These are phyloP conservation scores for Claviceps purpurea DNA, from an alignment of 2,329 filamentous ascomycete genomes.

Conservation along the genomic window DNA sequence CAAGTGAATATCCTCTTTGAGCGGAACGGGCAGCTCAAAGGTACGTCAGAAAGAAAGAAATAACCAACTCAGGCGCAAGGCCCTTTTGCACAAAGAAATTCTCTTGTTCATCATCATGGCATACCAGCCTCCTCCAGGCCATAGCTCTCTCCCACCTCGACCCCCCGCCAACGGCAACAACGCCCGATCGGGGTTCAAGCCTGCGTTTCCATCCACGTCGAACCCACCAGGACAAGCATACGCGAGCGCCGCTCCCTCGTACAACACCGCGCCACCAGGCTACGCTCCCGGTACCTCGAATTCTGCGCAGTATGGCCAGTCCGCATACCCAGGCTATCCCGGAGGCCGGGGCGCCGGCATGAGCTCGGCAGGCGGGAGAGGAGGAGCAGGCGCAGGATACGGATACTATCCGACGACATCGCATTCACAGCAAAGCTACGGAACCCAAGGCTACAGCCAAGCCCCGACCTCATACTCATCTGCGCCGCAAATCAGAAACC, in stretches of 20 bases:
- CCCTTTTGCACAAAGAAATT: slow-evolving; percentile 3
- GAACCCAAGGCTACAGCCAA: slow-evolving; percentile 19
- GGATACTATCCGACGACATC: slow-evolving; percentile 11
- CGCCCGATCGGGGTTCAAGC: slow-evolving; percentile 28
- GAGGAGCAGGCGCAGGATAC: slow-evolving; percentile 1
- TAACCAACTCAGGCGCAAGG: neutral
- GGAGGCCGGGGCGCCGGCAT: slow-evolving; percentile 18
- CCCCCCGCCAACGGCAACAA: slow-evolving; percentile 45
- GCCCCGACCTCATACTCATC: slow-evolving; percentile 30
- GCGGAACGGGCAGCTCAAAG: slow-evolving; percentile 31
- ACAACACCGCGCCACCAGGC: slow-evolving; percentile 17
- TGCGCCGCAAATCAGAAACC: slow-evolving; percentile 57
- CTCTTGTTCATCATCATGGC: slow-evolving; percentile 69
- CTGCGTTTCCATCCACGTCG: slow-evolving; percentile 34
- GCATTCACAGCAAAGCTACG: slow-evolving; percentile 16
- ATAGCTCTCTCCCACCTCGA: slow-evolving; percentile 53
- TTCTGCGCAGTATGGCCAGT: slow-evolving; percentile 6
- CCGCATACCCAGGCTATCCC: slow-evolving; percentile 17
- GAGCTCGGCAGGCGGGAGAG: neutral
- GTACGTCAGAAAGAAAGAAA: slow-evolving; percentile 26
- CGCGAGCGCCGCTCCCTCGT: slow-evolving; percentile 14
- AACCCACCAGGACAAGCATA: slow-evolving; percentile 26
- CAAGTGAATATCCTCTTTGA: slow-evolving; percentile 15
- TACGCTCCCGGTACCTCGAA: neutral
- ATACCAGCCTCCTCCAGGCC: slow-evolving; percentile 74